Conservation (phyloP, 352 stramenopile genomes). For the Pythium phragmitis region DNA sequence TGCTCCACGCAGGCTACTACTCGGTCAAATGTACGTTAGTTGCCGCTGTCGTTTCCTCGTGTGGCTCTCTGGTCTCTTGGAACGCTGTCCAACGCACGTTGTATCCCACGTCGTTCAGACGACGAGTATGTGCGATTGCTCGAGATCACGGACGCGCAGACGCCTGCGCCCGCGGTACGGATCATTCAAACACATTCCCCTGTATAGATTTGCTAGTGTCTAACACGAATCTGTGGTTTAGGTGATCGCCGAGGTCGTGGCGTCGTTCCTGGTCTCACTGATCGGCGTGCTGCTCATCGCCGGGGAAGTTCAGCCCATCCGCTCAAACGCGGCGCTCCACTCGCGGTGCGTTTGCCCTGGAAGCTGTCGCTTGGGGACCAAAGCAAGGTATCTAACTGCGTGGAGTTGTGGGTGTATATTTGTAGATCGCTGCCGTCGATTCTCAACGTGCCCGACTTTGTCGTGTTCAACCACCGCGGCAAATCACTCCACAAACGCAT, state of each 20-base stretch:
- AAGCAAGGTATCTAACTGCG: not conserved
- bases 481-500: constrained; percentile 74
- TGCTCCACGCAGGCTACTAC: constrained; percentile 81
- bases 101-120: constrained; percentile 32
- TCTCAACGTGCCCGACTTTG: constrained; percentile 70
- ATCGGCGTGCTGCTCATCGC: constrained; percentile 66
- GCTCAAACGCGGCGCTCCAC: constrained; percentile 65
- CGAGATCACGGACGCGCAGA: constrained; percentile 67
- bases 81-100: constrained; percentile 1
- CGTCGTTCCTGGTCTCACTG: constrained; percentile 67
- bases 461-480: constrained; percentile 82
- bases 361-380: not conserved
- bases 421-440: constrained; percentile 61
- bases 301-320: constrained; percentile 72
- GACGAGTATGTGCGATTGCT: constrained; percentile 75
- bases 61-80: not conserved
- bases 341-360: constrained; percentile 38
- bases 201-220: too few species aligned
- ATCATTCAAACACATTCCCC: not conserved
- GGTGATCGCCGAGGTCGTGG: constrained; percentile 70
- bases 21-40: constrained; percentile 66
- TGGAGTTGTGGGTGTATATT: not conserved
- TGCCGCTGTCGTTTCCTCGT: not conserved
- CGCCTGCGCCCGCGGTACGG: constrained; percentile 59
- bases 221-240: constrained; percentile 11